Base-by-base conservation (phyloP, 768 basidiomycete species). In the Tulasnella sp. region DNA sequence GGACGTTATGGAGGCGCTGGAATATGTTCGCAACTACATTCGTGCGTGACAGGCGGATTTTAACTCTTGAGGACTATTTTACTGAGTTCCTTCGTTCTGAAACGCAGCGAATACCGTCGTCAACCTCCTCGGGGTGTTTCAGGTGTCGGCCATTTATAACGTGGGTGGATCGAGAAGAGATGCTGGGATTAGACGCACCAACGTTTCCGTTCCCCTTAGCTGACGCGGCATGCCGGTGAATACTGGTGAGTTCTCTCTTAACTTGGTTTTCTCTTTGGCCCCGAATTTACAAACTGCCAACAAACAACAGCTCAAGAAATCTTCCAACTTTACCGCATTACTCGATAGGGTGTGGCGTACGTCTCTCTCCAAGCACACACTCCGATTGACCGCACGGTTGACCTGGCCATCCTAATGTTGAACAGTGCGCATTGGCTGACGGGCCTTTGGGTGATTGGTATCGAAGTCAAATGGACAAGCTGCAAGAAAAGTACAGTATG, bases 61-160 rank as follows among this genome's bases (percentile, higher is more conserved):
- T n/a, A 13, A n/a, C n/a, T n/a, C 71, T 46, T n/a, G 35, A 37
- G 4, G 18, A 29, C 5, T 39, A 23, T 18, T 70, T 16, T 26
- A n/a, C 73, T 55, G 23, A 35, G 1, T 16, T n/a, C 9, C 4
- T 26, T 55, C 23, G n/a, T 74, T 46, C 44, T 72, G 39, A 46
- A 26, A 26, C 35, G 29, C 61, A 80, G 79, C 79, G 4, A 80
- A 80, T 44, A 69, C 77, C 23, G 69, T 80, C 5, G 78, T 80
- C 70, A 80, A 80, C 32, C 70, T 80, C 10, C 35, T 80, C 0
- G 79, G 77, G 6, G 79, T 80, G 18, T 80, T 80, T 77, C 69
- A 78, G 73, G 79, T 80, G 11, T 80, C 79, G n/a, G 78, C 76
- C n/a, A 80, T 80, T 20, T 80, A 74, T 40, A 77, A 80, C 7